phyloP scores from a whole-genome alignment of 306 rosid genomes.

The Pterocarpus macrocarpus region DNA sequence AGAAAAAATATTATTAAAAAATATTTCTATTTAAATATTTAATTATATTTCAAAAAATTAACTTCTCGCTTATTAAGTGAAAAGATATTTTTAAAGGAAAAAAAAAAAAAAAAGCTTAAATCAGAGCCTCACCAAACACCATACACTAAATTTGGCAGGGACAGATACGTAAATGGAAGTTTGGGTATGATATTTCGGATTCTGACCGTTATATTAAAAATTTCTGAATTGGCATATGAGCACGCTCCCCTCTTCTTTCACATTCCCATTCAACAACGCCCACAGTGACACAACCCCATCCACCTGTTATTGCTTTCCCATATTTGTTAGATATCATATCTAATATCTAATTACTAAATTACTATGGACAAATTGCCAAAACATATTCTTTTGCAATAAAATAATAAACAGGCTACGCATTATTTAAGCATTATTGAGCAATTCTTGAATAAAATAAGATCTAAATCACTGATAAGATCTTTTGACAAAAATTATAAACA shows the following conservation, averaged over 20 bases:
- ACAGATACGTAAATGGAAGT: neutral
- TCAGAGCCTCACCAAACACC: neutral
- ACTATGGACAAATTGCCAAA: neutral
- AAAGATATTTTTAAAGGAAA: no score
- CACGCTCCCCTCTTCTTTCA: constrained; percentile 18
- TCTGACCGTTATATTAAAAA: neutral
- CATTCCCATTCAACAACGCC: constrained; percentile 6
- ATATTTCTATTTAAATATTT: no score
- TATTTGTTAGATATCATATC: neutral
- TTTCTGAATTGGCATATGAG: neutral
- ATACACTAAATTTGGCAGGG: neutral
- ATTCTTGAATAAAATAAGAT: no score
- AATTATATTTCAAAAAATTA: no score
- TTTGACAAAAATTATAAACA: no score
- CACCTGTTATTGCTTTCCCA: no score
- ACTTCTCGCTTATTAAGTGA: no score
- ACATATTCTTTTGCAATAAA: neutral
- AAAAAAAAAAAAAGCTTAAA: no score
- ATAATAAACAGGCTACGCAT: no score
- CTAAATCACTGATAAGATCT: no score
- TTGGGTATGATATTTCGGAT: neutral
- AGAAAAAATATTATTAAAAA: no score
- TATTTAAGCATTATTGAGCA: neutral
- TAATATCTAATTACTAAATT: no score
- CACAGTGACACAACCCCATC: neutral